phyloP scores from a whole-genome alignment of 2,329 filamentous ascomycete species.

The Thermothelomyces thermophilus region DNA sequence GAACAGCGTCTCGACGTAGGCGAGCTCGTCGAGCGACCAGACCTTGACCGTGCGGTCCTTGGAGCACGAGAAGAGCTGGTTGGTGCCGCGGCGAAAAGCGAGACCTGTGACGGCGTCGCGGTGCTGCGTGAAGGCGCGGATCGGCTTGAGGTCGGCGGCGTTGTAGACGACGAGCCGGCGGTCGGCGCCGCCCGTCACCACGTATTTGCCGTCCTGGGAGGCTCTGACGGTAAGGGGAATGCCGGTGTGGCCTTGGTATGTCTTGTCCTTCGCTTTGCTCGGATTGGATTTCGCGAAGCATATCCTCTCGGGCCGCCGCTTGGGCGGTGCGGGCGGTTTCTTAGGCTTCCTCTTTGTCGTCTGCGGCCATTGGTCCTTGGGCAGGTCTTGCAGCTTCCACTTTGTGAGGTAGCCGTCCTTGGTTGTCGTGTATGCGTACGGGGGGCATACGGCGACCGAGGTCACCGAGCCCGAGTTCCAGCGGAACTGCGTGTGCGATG shows the following conservation, averaged over 20 bases:
- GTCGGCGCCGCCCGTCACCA: slow-evolving; percentile 85
- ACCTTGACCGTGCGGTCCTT: slow-evolving; percentile 92
- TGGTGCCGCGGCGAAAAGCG: slow-evolving; percentile 78
- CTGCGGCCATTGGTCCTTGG: slow-evolving; percentile 53
- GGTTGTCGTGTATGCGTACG: slow-evolving; percentile 80
- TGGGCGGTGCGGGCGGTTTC: slow-evolving; percentile 51
- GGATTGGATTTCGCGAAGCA: slow-evolving; percentile 56
- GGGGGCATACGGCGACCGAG: slow-evolving; percentile 68
- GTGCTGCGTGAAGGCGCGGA: slow-evolving; percentile 86
- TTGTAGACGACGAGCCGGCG: slow-evolving; percentile 84
- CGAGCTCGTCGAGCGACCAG: slow-evolving; percentile 86
- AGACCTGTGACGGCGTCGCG: slow-evolving; percentile 80
- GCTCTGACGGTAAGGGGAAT: slow-evolving; percentile 77
- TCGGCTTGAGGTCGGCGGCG: slow-evolving; percentile 66
- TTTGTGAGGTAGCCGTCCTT: slow-evolving; percentile 83
- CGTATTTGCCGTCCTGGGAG: slow-evolving; percentile 81
- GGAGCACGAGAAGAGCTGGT: slow-evolving; percentile 86
- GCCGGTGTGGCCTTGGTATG: slow-evolving; percentile 70
- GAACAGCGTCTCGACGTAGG: slow-evolving; percentile 92
- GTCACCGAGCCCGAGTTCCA: slow-evolving; percentile 74
- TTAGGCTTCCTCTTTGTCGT: slow-evolving; percentile 53
- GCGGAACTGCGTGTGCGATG: slow-evolving; percentile 66
- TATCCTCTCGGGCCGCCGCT: slow-evolving; percentile 56
- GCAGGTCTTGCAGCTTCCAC: slow-evolving; percentile 72
- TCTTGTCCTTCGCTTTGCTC: slow-evolving; percentile 53